Conservation (phyloP, 768 basidiomycete genomes). For the Hypsizygus marmoreus region DNA sequence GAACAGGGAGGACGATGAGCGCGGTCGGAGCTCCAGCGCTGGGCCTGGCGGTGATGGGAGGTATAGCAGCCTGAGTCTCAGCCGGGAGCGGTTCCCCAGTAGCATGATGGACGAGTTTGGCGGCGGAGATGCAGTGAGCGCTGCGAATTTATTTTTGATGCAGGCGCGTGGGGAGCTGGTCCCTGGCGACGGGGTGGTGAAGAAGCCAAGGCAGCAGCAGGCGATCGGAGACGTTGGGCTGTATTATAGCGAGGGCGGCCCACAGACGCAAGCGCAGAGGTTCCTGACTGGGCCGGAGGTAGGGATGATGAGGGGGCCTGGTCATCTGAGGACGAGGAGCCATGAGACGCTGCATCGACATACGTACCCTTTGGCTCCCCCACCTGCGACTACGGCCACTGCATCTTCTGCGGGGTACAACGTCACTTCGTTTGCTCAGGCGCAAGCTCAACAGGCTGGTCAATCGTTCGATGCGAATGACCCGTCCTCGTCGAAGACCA, state of each 20-base stretch:
- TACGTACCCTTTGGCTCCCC: conserved; percentile 26
- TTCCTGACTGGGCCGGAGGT: conserved; percentile 11
- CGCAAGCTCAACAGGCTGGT: conserved; percentile 18
- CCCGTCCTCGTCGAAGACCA: conserved; percentile 43
- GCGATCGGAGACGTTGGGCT: conserved; percentile 31
- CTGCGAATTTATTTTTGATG: conserved; percentile 67
- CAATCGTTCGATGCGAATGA: conserved; percentile 9
- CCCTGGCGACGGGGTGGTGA: conserved; percentile 31
- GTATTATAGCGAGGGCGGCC: conserved; percentile 31
- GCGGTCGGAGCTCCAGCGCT: conserved; percentile 29
- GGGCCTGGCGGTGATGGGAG: conserved; percentile 13
- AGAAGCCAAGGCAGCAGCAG: conserved; percentile 29
- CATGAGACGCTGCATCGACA: conserved; percentile 33
- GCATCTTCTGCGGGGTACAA: conserved; percentile 21
- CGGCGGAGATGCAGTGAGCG: conserved; percentile 38
- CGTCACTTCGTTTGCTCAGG: conserved; percentile 26
- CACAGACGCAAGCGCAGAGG: conserved; percentile 12
- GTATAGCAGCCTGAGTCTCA: conserved; percentile 21
- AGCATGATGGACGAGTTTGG: conserved; percentile 22
- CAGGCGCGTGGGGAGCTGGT: conserved; percentile 61
- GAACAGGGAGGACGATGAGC: conserved; percentile 27
- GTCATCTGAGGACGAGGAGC: conserved; percentile 27
- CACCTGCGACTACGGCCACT: conserved; percentile 14
- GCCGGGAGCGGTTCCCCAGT: conserved; percentile 26
- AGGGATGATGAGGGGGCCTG: conserved; percentile 11